A percentile compares a stretch with the other conserved stretches of the same genome.
phyloP scores from a whole-genome alignment of 2,329 filamentous ascomycete species.

The Dactylellina cionopaga region DNA sequence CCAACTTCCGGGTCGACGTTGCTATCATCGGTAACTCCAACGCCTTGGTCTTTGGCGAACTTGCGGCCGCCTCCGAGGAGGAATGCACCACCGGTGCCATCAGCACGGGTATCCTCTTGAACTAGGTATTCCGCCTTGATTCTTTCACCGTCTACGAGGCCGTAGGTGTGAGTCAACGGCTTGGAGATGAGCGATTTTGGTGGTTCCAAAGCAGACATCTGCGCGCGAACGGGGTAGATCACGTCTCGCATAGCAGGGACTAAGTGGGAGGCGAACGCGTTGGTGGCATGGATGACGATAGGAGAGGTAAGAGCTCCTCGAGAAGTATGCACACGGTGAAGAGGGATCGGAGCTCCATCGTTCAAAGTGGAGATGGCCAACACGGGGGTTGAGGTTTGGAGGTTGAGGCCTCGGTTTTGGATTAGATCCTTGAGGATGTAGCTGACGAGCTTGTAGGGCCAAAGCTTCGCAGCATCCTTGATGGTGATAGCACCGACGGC shows the following conservation, averaged over 20 bases:
- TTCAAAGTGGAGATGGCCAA: slow-evolving; percentile 57
- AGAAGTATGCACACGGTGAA: slow-evolving; percentile 65
- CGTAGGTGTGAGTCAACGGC: slow-evolving; percentile 70
- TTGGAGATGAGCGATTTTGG: slow-evolving; percentile 61
- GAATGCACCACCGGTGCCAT: slow-evolving; percentile 66
- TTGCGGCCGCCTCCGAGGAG: slow-evolving; percentile 77
- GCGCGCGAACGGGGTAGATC: slow-evolving; percentile 79
- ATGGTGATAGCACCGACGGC: slow-evolving; percentile 71
- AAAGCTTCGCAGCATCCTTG: slow-evolving; percentile 75
- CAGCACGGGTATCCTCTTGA: slow-evolving; percentile 68
- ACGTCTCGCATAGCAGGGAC: slow-evolving; percentile 75
- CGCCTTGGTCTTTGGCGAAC: slow-evolving; percentile 65
- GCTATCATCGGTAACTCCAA: slow-evolving; percentile 71
- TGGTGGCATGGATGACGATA: slow-evolving; percentile 78
- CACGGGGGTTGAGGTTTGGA: slow-evolving; percentile 79
- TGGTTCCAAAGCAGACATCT: slow-evolving; percentile 74
- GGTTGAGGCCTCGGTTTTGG: slow-evolving; percentile 68
- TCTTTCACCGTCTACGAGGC: slow-evolving; percentile 67
- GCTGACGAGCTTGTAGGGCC: slow-evolving; percentile 85
- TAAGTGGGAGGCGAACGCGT: slow-evolving; percentile 82
- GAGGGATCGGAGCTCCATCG: slow-evolving; percentile 41
- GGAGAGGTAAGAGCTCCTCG: slow-evolving; percentile 58
- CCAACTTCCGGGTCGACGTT: slow-evolving; percentile 68
- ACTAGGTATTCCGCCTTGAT: slow-evolving; percentile 77
- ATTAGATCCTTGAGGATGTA: slow-evolving; percentile 73